phyloP scores from a whole-genome alignment of 2,329 filamentous ascomycete species.

The Fusarium dlaminii region DNA sequence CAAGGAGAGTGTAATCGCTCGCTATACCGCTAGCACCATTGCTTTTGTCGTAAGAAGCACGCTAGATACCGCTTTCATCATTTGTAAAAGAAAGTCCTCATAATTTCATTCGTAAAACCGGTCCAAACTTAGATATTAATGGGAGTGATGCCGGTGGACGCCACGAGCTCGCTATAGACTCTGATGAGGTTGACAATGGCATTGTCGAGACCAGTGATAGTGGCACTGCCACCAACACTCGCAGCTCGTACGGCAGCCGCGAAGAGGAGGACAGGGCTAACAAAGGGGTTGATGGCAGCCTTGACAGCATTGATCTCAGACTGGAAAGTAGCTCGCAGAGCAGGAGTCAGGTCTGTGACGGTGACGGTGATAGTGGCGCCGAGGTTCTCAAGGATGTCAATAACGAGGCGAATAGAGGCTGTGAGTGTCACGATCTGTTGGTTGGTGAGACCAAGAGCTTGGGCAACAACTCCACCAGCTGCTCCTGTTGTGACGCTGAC shows the following conservation, averaged over 20 bases:
- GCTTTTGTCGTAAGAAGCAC: background rate
- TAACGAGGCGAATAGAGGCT: background rate
- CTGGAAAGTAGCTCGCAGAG: background rate
- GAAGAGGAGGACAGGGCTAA: background rate
- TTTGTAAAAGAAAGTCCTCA: background rate
- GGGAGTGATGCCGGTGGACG: background rate
- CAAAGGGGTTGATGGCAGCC: background rate
- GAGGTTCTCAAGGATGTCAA: background rate
- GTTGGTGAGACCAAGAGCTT: background rate
- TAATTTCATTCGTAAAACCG: background rate
- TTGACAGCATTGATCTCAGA: slow-evolving; percentile 5
- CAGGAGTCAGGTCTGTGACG: slow-evolving; percentile 4
- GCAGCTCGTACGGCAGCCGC: background rate
- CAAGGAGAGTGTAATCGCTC: slow-evolving; percentile 6
- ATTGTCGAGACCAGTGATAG: background rate
- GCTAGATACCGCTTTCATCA: background rate
- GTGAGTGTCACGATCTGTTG: slow-evolving; percentile 1
- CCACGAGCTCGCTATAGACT: fast-evolving
- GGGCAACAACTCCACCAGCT: background rate
- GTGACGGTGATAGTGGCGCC: background rate
- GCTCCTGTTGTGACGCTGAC: slow-evolving; percentile 16
- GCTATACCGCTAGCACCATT: background rate
- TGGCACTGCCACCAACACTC: background rate
- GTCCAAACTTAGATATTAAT: background rate
- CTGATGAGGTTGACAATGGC: background rate